These are phyloP conservation scores for Pichia sp. DNA, from an alignment of 1,139 yeast genomes.

Conservation along the genomic window DNA sequence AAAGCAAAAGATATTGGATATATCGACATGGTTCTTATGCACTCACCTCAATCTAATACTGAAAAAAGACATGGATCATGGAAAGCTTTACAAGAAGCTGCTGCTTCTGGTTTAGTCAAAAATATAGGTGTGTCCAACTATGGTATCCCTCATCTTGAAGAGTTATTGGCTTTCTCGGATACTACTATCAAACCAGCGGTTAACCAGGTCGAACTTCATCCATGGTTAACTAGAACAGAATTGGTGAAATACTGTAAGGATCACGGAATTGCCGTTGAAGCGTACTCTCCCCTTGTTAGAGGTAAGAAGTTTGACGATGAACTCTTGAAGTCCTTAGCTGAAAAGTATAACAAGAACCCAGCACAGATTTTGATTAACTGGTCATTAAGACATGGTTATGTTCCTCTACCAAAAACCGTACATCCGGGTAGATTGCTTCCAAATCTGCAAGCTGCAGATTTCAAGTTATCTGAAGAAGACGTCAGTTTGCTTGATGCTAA, in stretches of 20 bases:
- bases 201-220: slow-evolving; percentile 47
- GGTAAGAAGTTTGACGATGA: slow-evolving; percentile 44
- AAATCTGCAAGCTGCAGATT: slow-evolving; percentile 2
- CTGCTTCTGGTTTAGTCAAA: slow-evolving; percentile 28
- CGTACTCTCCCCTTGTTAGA: slow-evolving; percentile 49
- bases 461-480: slow-evolving; percentile 2
- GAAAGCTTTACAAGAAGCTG: slow-evolving; percentile 36
- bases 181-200: slow-evolving; percentile 37
- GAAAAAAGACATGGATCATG: slow-evolving; percentile 30
- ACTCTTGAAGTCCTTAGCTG: slow-evolving; percentile 33
- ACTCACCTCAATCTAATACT: slow-evolving; percentile 32
- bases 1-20: slow-evolving; percentile 36
- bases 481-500: not conserved
- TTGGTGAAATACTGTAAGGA: slow-evolving; percentile 30
- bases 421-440: not conserved
- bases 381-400: slow-evolving; percentile 46
- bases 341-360: slow-evolving; percentile 32
- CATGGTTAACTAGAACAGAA: slow-evolving; percentile 38
- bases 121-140: slow-evolving; percentile 34
- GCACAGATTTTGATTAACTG: slow-evolving; percentile 41
- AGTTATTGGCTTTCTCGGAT: slow-evolving; percentile 28
- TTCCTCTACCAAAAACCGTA: slow-evolving; percentile 57
- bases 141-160: slow-evolving; percentile 28
- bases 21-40: slow-evolving; percentile 37
- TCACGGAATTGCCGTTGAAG: slow-evolving; percentile 38